These are phyloP conservation scores for Tetracentron sinense DNA, from an alignment of 164 flowering plant genomes.

Conservation along the genomic window DNA sequence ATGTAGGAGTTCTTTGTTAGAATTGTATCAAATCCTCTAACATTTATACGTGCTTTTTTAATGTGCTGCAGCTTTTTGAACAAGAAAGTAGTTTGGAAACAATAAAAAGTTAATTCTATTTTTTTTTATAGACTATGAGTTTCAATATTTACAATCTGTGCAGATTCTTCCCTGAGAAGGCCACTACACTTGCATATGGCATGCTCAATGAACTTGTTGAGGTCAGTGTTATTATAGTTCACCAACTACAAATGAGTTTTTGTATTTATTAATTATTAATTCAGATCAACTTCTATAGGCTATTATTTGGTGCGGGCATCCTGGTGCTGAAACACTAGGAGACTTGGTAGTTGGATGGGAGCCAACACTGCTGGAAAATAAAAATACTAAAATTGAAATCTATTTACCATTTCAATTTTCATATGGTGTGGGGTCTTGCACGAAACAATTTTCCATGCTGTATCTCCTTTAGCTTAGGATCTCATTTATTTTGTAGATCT, in stretches of 20 bases:
- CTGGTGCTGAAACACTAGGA: too few relatives aligned
- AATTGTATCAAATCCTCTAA: too few relatives aligned
- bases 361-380: too few relatives aligned
- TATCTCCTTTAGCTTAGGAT: too few relatives aligned
- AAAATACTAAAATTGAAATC: too few relatives aligned
- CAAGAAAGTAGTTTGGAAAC: neutral
- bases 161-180: constrained; percentile 91
- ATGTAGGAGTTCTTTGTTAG: neutral
- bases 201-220: constrained; percentile 62
- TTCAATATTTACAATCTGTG: constrained; percentile 1
- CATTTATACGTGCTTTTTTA: too few relatives aligned
- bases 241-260: neutral
- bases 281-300: too few relatives aligned
- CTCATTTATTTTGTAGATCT: too few relatives aligned
- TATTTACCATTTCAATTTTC: neutral
- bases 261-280: neutral
- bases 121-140: neutral
- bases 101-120: neutral
- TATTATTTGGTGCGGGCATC: too few relatives aligned
- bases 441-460: neutral
- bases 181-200: constrained; percentile 56
- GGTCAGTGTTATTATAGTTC: constrained; percentile 38
- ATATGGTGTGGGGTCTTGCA: neutral
- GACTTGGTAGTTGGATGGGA: too few relatives aligned
- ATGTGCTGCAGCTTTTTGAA: neutral